Evolutionary conservation across 2,329 filamentous ascomycete species (phyloP).

Genomic region (Grosmannia serpens): DNA sequence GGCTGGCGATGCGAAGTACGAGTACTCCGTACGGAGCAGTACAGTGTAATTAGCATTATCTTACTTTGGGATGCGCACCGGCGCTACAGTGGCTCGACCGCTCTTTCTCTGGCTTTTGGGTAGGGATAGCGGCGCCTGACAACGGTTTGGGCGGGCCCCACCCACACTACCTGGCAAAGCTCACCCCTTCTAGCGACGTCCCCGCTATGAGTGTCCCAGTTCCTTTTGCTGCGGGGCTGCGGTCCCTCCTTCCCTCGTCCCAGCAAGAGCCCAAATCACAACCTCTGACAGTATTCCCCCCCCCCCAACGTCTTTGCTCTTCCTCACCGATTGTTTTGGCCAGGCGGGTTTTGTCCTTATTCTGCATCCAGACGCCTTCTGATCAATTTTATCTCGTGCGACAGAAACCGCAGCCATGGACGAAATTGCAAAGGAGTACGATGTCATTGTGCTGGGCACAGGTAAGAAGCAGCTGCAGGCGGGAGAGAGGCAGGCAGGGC

Average conservation of each 20-base stretch:
- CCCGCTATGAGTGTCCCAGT: neutral
- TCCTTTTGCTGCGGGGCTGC: neutral
- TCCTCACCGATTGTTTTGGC: conserved; percentile 3
- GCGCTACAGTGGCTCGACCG: neutral
- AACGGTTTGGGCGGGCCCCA: neutral
- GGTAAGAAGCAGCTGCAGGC: conserved; percentile 44
- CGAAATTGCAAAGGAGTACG: conserved; percentile 96
- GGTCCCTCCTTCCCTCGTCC: neutral
- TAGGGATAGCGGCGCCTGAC: neutral
- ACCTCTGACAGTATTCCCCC: neutral
- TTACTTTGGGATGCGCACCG: neutral
- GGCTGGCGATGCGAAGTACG: too few relatives aligned
- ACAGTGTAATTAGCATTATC: neutral
- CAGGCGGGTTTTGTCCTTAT: neutral
- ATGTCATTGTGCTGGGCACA: conserved; percentile 96
- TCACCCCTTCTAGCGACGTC: neutral
- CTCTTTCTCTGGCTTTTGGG: neutral
- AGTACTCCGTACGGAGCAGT: too few relatives aligned
- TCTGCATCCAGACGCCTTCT: neutral
- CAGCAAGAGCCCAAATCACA: neutral
- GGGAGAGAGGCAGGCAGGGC: neutral
- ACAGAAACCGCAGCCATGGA: conserved; percentile 53
- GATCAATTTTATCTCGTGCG: neutral
- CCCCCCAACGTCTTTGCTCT: neutral
- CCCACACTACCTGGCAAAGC: neutral